A percentile compares a stretch with the other conserved stretches of the same genome.
phyloP scores from a whole-genome alignment of 495 filamentous ascomycete genomes.

The Elasticomyces elasticus region DNA sequence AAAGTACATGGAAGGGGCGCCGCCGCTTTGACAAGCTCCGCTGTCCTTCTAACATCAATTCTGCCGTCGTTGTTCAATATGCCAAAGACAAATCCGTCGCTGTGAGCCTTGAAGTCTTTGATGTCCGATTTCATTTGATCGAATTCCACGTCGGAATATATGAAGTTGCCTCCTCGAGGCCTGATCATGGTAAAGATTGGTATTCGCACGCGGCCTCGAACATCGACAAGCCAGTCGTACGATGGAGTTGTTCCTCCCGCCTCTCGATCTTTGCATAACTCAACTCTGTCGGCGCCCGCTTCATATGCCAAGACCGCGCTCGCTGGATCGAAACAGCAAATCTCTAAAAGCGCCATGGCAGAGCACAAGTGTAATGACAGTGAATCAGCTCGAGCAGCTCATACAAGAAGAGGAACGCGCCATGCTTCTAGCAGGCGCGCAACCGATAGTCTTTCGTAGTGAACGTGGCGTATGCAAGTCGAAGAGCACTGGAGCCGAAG shows the following conservation, averaged over 20 bases:
- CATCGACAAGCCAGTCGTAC: conserved; percentile 7
- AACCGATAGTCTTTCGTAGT: too few relatives aligned
- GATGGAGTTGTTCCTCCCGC: conserved; percentile 26
- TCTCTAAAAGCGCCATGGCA: conserved; percentile 33
- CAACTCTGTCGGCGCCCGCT: conserved; percentile 41
- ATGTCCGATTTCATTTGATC: conserved; percentile 36
- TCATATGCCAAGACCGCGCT: conserved; percentile 36
- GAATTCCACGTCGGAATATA: conserved; percentile 34
- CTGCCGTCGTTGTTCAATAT: conserved; percentile 26
- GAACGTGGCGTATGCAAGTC: too few relatives aligned
- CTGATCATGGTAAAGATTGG: conserved; percentile 46
- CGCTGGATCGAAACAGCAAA: conserved; percentile 40
- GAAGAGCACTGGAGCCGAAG: too few relatives aligned
- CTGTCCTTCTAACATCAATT: conserved; percentile 34
- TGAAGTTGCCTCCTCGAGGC: conserved; percentile 36
- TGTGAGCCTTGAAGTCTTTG: conserved; percentile 24
- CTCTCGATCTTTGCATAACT: conserved; percentile 34
- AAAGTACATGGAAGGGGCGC: conserved; percentile 42
- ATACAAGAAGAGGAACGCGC: too few relatives aligned
- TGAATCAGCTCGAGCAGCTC: too few relatives aligned
- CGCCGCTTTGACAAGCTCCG: conserved; percentile 34
- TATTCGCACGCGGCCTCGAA: conserved; percentile 25
- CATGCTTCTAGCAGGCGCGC: too few relatives aligned
- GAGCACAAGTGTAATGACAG: too few relatives aligned
- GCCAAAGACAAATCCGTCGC: conserved; percentile 45